Evolutionary conservation across 2,329 filamentous ascomycete genomes (phyloP), one percentile per base, ranked within the genome.

Genomic region (Paraphaeosphaeria sporulosa): DNA sequence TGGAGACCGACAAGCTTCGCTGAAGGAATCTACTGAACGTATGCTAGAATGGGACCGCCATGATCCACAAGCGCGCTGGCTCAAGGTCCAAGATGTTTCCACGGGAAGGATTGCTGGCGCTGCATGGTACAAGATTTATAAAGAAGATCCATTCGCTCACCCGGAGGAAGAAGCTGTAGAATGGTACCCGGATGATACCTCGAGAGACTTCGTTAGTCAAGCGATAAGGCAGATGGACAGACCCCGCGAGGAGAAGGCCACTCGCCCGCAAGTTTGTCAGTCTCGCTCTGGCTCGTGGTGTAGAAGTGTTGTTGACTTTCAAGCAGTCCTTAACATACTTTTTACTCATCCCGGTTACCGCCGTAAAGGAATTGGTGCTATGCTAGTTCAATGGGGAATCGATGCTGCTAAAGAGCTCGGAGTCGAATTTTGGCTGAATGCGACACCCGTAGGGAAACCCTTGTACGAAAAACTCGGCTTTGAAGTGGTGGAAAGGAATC

Each of bases 371-470:
- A 68, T 70, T 6, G 77, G 72, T 6, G 54, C 64, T 9, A 70
- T 74, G 51, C 64, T 79, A 34, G 58, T 79, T 32, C 64, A 73
- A 40, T 79, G 74, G 68, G 76, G 77, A 10, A 74, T 68, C 9
- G 65, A 72, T 6, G 66, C 74, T 5, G 76, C 55, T 0, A 70
- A 74, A 50, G 62, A 61, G 3, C 58, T 73, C 15, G 70, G 65
- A 40, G 48, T 76, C 9, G 70, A 72, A 5, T 64, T 63, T 0
- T 76, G 70, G 67, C 65, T 75, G 4, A 70, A 73, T 46, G 65
- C 67, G 0, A 70, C 71, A 8, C 58, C 67, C 1, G 55, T 58
- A 9, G 73, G 71, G 2, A 68, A 63, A 47, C 55, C 61, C 5
- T 44, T 76, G 30, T 75, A 75, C 53, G 61, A 66, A 34, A 59